Base-by-base conservation (phyloP, 73 alveolate species). In the Urostyla sp. region DNA sequence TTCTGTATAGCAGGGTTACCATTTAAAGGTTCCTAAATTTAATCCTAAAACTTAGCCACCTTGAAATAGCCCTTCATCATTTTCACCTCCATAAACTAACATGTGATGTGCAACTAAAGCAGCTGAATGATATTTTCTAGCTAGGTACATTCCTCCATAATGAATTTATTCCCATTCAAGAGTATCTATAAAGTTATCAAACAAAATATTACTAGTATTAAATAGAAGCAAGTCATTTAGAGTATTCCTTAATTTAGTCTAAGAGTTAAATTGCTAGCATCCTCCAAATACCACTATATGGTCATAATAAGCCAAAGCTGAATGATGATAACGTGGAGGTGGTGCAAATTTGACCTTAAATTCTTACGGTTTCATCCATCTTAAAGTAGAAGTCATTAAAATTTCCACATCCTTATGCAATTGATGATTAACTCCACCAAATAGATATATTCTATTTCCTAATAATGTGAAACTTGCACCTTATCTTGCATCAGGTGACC, bases 401-500 rank as follows among this genome's bases (percentile, higher is more conserved):
- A 51, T 72, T 31, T 49, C 84, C 18, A 59, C 50, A 50, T 72
- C 84, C 21, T 50, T 72, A 50, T 50, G 56, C 50, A 72, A 30
- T 72, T 72, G 44, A 6, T 50, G 10, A 13, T 38, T 20, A 18
- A 72, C n/a, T 10, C 84, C 84, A 6, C 84, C 84, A 72, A 72
- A 72, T 28, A 72, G 28, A 26, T 48, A 72, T 51, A 53, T 15
- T 40, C 50, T 51, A 40, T 72, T 21, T 10, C 32, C 67, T 16
- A 49, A 21, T 4, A 43, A 30, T 51, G 48, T 15, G 27, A 72
- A 16, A 10, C 74, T 50, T 15, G 84, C 74, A 8, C 84, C 72
- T 26, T 72, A 67, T 51, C 84, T 72, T 26, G 84, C 38, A 51
- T 72, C 84, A 4, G 84, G 84, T 10, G 67, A 51, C 84, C 84